Conservation (phyloP, 345 rosid species). For the Eucalyptus sp. region DNA sequence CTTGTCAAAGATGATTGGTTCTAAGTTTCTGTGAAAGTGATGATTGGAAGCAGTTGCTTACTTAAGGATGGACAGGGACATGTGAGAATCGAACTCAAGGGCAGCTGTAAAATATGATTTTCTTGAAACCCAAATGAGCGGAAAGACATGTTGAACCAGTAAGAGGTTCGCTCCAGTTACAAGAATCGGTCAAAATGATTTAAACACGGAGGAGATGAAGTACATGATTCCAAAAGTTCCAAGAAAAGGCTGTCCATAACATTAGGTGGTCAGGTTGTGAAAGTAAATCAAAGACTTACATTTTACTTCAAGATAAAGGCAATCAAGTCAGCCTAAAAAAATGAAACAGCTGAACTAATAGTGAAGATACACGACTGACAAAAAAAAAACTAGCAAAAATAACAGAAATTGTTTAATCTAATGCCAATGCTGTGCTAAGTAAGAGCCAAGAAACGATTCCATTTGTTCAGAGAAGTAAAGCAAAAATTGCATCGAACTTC, state of each 20-base stretch:
- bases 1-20: not conserved
- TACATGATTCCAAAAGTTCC: not conserved
- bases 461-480: not conserved
- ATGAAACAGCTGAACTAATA: not conserved
- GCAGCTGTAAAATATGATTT: not conserved
- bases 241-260: not conserved
- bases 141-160: not conserved
- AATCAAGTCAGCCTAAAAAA: not conserved
- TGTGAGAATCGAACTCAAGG: not conserved
- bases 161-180: not conserved
- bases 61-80: not conserved
- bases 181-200: not conserved
- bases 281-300: not conserved
- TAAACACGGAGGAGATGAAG: not conserved
- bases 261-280: not conserved
- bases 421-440: not conserved
- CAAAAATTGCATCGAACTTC: not conserved
- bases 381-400: not conserved
- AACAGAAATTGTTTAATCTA: not conserved
- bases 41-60: not conserved
- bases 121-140: not conserved
- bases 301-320: not conserved
- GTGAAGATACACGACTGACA: not conserved
- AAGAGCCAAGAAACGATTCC: not conserved
- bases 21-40: not conserved